phyloP scores from a whole-genome alignment of 257 asterid genomes.

The Orobanche coerulescens region DNA sequence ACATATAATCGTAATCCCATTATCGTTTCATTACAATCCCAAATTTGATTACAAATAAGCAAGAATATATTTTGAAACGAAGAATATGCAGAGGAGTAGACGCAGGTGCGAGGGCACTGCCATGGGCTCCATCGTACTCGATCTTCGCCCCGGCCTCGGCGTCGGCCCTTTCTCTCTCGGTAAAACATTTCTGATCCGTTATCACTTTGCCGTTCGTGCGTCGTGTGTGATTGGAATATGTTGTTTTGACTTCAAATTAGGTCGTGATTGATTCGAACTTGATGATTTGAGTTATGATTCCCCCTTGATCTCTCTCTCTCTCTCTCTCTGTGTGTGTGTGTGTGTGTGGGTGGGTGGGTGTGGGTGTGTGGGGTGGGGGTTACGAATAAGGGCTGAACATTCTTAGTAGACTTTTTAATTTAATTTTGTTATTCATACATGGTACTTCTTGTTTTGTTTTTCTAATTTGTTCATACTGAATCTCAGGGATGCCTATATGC shows the following conservation, averaged over 20 bases:
- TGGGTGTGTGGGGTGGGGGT: neutral
- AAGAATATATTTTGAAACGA: neutral
- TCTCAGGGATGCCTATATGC: slow-evolving; percentile 76
- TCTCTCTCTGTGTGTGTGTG: neutral
- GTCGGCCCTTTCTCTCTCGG: slow-evolving; percentile 73
- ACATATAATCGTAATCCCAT: neutral
- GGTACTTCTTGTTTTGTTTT: neutral
- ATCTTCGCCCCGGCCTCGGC: slow-evolving; percentile 82
- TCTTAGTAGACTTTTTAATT: neutral
- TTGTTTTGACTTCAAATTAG: neutral
- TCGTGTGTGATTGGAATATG: neutral
- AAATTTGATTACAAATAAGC: neutral
- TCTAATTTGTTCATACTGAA: neutral
- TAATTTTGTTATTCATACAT: neutral
- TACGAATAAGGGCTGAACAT: neutral
- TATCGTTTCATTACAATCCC: neutral
- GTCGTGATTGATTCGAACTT: neutral
- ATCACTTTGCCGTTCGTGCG: neutral
- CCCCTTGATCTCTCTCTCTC: neutral
- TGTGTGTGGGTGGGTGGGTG: neutral
- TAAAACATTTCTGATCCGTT: slow-evolving; percentile 14
- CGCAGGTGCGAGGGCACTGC: slow-evolving; percentile 78
- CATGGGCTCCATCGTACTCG: slow-evolving; percentile 73
- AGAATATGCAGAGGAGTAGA: slow-evolving; percentile 57
- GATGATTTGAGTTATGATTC: neutral